Base-by-base conservation (phyloP, 2,329 filamentous ascomycete species). In the Gyromitra esculenta region DNA sequence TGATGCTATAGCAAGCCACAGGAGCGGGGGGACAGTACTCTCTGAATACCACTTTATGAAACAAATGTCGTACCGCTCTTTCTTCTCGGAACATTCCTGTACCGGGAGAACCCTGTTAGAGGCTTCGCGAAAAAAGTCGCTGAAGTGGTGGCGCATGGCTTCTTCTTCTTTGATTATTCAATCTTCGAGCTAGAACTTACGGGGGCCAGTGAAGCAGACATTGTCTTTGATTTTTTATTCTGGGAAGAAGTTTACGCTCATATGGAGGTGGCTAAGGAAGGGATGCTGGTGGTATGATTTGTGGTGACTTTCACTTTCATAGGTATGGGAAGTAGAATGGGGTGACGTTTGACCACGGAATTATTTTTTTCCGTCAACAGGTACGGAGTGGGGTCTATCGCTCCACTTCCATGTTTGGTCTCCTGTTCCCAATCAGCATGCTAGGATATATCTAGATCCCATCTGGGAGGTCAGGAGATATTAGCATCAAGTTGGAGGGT, bases 11-110 rank as follows among this genome's bases (percentile, higher is more conserved):
- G 71, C 25, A 50, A 75, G 37, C 43, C n/a, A 13, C 25, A 21
- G n/a, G 64, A 56, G 54, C 52, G 21, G 18, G 57, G 41, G 54
- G 31, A 31, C 11, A 91, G 75, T 87, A 97, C 96, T 98, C 85
- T 99, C 96, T 83, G 94, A 97, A 84, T 99, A 99, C 96, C 96
- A 99, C 85, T 97, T 98, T 79, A 99, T 86, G 83, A 99, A 99
- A 85, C 96, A 99, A 67, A 91, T 94, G 84, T 99, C 96, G 83
- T 99, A 99, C 81, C 91, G 92, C 83, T 94, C 97, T 52, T 81
- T 81, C 25, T 77, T 79, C 59, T 80, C 79, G 18, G 80, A 77
- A 60, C 80, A 81, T 73, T 81, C 79, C 78, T 79, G 67, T 21
- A 43, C 8, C 18, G 41, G 77, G 31, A 67, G 39, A 1, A 13